Base-by-base conservation (phyloP, 1,284 basidiomycete genomes). In the Pyrrhoderma noxium region DNA sequence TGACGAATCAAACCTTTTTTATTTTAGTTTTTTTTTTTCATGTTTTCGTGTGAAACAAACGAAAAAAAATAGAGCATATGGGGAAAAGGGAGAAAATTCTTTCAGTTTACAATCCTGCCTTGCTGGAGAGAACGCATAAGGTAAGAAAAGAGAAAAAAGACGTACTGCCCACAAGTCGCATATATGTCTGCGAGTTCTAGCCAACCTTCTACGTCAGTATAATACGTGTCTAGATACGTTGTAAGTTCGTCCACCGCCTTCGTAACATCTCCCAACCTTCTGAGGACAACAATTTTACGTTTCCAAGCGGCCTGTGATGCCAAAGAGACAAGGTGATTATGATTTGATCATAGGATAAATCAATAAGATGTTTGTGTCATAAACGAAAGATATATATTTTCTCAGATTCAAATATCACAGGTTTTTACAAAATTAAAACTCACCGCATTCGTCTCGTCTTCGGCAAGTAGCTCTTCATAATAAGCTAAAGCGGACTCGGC, bases 161-260 rank as follows among this genome's bases (percentile, higher is more conserved):
- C 83, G 56, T 61, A 96, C 85, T 90, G 80, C 53, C 82, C 80
- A 59, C 85, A 82, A 13, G 80, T 77, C 1, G 83, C 75, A 62
- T 99, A 96, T 5, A 93, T 77, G 58, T 92, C 88, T 0, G 93
- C 88, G n/a, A 99, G 79, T 62, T 96, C 85, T 9, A 92, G 74
- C 96, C 95, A 99, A 3, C 80, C 93, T 58, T 94, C 88, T 0
- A 90, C 74, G 61, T 99, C 95, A 23, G 83, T 81, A 65, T 98
- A 98, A 67, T 95, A 93, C 0, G 85, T 93, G 63, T 98, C 95
- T 35, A 98, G 78, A 62, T 92, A 88, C 31, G 75, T 70, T 18
- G 83, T 80, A 4, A 99, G 76, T 56, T 90, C 81, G 8, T 84
- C 75, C 1, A 93, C 82, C 0, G 89, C 82, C 38, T 75, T 73